Conservation (phyloP, 257 asterid species). For the Fraxinus cuspidata region DNA sequence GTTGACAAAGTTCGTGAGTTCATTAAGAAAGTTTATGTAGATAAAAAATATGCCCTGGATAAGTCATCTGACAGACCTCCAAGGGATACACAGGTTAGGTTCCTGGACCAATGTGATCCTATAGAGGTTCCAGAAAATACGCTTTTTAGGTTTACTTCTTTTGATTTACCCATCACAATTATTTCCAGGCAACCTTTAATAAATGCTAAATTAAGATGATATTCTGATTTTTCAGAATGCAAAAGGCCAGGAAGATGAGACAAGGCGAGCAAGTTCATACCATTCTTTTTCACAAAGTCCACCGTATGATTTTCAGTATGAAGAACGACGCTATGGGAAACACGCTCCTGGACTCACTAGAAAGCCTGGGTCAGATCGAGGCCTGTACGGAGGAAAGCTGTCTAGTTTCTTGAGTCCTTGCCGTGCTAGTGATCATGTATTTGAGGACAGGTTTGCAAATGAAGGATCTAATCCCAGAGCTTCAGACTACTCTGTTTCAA, state of each 20-base stretch:
- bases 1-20: constrained; percentile 77
- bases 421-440: constrained; percentile 50
- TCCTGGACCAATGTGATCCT: constrained; percentile 26
- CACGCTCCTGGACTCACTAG: constrained; percentile 66
- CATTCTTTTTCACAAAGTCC: constrained; percentile 99
- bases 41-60: constrained; percentile 54
- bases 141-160: constrained; percentile 25
- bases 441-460: constrained; percentile 56
- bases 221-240: constrained; percentile 50
- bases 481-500: constrained; percentile 62
- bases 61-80: constrained; percentile 74
- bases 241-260: constrained; percentile 69
- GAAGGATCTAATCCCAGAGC: constrained; percentile 62
- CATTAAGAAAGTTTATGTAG: constrained; percentile 65
- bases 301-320: constrained; percentile 96
- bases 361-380: constrained; percentile 92
- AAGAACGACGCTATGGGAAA: constrained; percentile 85
- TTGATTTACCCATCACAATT: constrained; percentile 13
- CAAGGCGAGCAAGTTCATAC: constrained; percentile 92
- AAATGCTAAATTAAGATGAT: constrained; percentile 32
- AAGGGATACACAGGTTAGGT: constrained; percentile 73
- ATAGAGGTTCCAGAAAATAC: constrained; percentile 6
- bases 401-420: constrained; percentile 80
- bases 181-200: constrained; percentile 20
- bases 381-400: constrained; percentile 74